phyloP scores from a whole-genome alignment of 208 protist species.

The Pavlovales sp. region DNA sequence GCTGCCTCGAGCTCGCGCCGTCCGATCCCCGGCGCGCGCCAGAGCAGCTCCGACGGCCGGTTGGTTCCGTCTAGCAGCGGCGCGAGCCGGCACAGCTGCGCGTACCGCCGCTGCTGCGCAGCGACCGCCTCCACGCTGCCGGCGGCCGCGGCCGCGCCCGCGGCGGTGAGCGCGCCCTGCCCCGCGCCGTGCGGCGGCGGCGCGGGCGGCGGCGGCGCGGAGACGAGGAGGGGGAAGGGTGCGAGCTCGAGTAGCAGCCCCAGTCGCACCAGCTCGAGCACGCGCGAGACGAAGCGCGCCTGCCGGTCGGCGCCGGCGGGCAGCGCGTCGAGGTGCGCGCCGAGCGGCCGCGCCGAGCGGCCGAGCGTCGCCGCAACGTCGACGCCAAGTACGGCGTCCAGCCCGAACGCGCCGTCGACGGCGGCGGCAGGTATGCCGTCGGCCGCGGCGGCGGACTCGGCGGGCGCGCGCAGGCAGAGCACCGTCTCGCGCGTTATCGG shows the following conservation, averaged over 20 bases:
- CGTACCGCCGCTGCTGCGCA: background rate
- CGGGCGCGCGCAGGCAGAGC: too few relatives aligned
- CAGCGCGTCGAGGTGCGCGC: background rate
- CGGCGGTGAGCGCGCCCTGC: too few relatives aligned
- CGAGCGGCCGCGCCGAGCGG: background rate
- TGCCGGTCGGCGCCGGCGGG: background rate
- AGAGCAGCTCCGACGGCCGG: background rate
- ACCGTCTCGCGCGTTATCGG: background rate
- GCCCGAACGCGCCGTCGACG: background rate
- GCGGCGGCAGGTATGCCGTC: too few relatives aligned
- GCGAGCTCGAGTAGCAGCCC: background rate
- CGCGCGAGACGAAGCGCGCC: background rate
- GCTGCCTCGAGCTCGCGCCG: background rate
- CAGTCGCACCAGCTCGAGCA: background rate
- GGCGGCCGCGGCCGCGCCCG: too few relatives aligned
- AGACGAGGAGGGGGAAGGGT: background rate
- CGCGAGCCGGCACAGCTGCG: background rate
- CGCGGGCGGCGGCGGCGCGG: too few relatives aligned
- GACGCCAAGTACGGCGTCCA: background rate
- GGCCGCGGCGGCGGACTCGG: too few relatives aligned
- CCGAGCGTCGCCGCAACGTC: background rate
- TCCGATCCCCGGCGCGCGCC: background rate
- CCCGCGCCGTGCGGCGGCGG: too few relatives aligned
- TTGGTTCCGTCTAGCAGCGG: background rate
- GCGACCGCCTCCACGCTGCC: background rate